Base-by-base conservation (phyloP, 805 yeast genomes). In the Kuraishia hungarica region DNA sequence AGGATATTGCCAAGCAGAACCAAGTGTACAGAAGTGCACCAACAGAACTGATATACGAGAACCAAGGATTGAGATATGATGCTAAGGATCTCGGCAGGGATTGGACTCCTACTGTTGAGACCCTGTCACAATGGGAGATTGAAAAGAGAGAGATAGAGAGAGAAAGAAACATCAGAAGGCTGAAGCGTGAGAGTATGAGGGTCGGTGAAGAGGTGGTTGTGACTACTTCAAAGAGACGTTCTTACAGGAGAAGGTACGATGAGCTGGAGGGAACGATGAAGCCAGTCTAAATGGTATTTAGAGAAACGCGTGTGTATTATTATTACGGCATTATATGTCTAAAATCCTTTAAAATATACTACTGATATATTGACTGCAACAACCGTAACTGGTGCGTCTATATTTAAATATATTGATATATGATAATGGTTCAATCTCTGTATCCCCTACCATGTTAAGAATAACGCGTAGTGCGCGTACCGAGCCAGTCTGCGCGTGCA, bases 61-160 rank as follows among this genome's bases (percentile, higher is more conserved):
- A 64, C 50, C 75, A 71, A 58, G 75, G 96, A 50, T 71, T 81
- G 72, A 82, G 92, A 66, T 78, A 77, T 64, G 97, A 86, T 64
- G 78, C 81, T 29, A 94, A 87, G 64, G 83, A 82, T 53, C 78
- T 89, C 24, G 96, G 96, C 35, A 87, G 84, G 43, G 80, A 75
- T 48, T 94, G 97, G 96, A 84, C 86, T 54, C 99, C 99, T 26
- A 78, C 83, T 49, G 86, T 93, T 6, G 98, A 93, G 69, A 81
- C 83, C 15, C 77, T 94, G 57, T 84, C 94, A 1, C 92, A 89
- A 54, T 90, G 92, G 81, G 99, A 94, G 69, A 89, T 94, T 56
- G 97, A 93, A 66, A 86, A 87, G 71, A 80, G 98, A 61, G 98
- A 94, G 67, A 90, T 91, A 61, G 99, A 94, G 71, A 84, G 96